Conservation (phyloP, 257 asterid species). For the Penstemon barbatus region DNA sequence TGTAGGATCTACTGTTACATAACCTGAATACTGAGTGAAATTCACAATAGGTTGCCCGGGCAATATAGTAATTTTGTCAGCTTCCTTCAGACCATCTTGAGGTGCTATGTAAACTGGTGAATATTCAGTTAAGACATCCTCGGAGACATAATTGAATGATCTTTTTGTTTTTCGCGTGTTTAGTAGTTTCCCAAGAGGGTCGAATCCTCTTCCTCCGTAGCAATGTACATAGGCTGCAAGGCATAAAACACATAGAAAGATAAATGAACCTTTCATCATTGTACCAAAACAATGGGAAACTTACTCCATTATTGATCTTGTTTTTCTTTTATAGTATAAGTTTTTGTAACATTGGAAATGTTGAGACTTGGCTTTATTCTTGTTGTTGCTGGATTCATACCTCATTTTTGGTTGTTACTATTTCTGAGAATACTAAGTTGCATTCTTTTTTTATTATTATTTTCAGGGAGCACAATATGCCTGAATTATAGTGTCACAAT, state of each 20-base stretch:
- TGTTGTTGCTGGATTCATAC: slow-evolving; percentile 2
- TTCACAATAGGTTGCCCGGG: slow-evolving; percentile 50
- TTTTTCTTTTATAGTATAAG: slow-evolving; percentile 21
- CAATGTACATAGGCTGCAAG: slow-evolving; percentile 35
- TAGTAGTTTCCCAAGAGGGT: slow-evolving; percentile 32
- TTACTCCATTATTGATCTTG: background rate
- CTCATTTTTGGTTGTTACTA: slow-evolving; percentile 20
- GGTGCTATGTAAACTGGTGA: slow-evolving; percentile 32
- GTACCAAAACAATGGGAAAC: background rate
- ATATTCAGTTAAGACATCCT: slow-evolving; percentile 24
- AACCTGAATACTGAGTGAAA: slow-evolving; percentile 45
- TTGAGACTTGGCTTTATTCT: background rate
- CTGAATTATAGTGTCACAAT: background rate
- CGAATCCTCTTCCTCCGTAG: slow-evolving; percentile 27
- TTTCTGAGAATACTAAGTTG: background rate
- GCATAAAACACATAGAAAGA: slow-evolving; percentile 29
- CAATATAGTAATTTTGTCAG: slow-evolving; percentile 32
- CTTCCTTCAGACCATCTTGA: slow-evolving; percentile 44
- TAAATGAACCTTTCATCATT: slow-evolving; percentile 34
- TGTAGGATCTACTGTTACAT: slow-evolving; percentile 45
- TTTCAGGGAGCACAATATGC: background rate
- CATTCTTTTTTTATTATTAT: background rate
- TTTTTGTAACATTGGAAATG: background rate
- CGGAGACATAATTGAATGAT: background rate
- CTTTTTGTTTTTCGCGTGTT: slow-evolving; percentile 16